Conservation (phyloP, 768 basidiomycete species). For the Candolleomyces eurysporus region DNA sequence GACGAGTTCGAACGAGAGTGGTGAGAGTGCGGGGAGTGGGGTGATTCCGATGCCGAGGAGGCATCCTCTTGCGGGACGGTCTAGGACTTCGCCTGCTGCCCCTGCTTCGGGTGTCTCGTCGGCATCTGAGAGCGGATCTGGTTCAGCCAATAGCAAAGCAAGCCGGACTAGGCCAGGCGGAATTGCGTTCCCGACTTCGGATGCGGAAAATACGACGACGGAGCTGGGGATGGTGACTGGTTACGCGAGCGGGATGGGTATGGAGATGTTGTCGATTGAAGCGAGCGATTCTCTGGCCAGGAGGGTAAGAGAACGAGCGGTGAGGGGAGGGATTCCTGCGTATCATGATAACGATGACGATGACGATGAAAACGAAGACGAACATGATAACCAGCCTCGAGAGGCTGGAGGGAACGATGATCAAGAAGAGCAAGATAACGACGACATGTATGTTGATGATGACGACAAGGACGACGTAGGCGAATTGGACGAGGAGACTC, state of each 20-base stretch:
- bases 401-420: neutral
- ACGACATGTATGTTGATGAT: conserved; percentile 6
- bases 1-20: conserved; percentile 27
- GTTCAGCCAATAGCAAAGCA: conserved; percentile 2
- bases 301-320: conserved; percentile 12
- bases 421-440: conserved; percentile 13
- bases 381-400: too few species aligned
- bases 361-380: conserved; percentile 20
- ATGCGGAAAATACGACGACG: conserved; percentile 8
- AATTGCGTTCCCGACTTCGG: conserved; percentile 30
- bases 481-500: conserved; percentile 16
- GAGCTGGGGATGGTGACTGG: conserved; percentile 4
- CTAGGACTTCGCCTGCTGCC: conserved; percentile 11
- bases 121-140: neutral
- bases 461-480: conserved; percentile 19
- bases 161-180: conserved; percentile 18
- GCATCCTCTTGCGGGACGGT: conserved; percentile 26
- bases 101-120: conserved; percentile 12
- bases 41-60: conserved; percentile 44
- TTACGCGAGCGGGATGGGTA: conserved; percentile 7
- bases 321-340: conserved; percentile 13
- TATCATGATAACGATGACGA: conserved; percentile 15
- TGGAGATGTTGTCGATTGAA: conserved; percentile 10
- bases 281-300: conserved; percentile 3
- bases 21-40: conserved; percentile 14